Percentiles rank a stretch among this genome's conserved stretches.
These are phyloP conservation scores for Nadsonia commutata DNA, from an alignment of 1,139 yeast genomes.

Conservation along the genomic window DNA sequence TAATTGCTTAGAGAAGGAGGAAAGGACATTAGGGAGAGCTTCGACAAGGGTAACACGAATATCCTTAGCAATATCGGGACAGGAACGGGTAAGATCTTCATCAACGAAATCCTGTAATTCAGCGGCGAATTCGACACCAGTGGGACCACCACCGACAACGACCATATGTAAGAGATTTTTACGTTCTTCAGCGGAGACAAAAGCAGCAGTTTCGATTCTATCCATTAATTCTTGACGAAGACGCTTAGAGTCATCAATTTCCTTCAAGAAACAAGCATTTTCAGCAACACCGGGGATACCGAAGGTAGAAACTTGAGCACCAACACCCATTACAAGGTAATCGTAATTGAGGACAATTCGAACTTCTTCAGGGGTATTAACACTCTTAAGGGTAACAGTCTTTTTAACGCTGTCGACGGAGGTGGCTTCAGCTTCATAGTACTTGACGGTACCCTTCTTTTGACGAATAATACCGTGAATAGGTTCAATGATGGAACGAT, in stretches of 20 bases:
- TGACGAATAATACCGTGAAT: conserved; percentile 61
- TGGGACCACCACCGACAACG: conserved; percentile 94
- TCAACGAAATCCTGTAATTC: conserved; percentile 88
- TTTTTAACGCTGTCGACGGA: conserved; percentile 58
- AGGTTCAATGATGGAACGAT: conserved; percentile 81
- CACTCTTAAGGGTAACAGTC: conserved; percentile 39
- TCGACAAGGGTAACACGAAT: conserved; percentile 75
- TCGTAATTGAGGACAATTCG: conserved; percentile 37
- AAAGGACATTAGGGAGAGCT: conserved; percentile 82
- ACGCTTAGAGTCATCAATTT: conserved; percentile 66
- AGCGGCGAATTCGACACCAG: conserved; percentile 94
- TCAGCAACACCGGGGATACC: conserved; percentile 91
- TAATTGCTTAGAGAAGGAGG: conserved; percentile 72
- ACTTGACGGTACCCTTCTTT: conserved; percentile 65
- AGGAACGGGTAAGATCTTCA: conserved; percentile 79
- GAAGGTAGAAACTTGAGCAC: conserved; percentile 84
- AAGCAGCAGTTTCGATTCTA: conserved; percentile 69
- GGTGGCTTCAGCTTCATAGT: conserved; percentile 86
- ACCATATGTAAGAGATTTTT: conserved; percentile 68
- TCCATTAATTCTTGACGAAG: conserved; percentile 68
- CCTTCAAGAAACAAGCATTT: conserved; percentile 74
- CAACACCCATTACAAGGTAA: conserved; percentile 77
- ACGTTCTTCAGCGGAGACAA: conserved; percentile 65
- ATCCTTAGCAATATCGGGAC: conserved; percentile 73
- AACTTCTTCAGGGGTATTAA: conserved; percentile 10